Conservation (phyloP, 176 grass and related monocot species). For the Ampelocalamus luodianensis region DNA sequence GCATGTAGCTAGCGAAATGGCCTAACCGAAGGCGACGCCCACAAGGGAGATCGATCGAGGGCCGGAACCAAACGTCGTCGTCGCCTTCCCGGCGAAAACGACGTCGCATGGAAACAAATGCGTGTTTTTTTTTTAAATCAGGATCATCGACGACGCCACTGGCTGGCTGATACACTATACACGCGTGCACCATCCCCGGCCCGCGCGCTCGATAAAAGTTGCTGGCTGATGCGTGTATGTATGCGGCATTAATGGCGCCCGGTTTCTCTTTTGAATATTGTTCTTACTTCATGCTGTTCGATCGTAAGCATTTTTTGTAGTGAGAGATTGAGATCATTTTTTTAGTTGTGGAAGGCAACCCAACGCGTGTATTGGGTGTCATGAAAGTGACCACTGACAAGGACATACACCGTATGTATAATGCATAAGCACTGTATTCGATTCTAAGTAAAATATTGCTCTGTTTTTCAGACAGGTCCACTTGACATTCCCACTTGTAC, state of each 20-base stretch:
- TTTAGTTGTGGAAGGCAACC: not conserved
- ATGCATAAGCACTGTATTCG: conserved; percentile 17
- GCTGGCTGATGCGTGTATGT: not conserved
- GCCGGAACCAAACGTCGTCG: not conserved
- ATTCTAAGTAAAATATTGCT: not conserved
- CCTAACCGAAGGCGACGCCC: not conserved
- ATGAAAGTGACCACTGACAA: conserved; percentile 31
- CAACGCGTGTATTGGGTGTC: conserved; percentile 8
- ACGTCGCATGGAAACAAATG: not conserved
- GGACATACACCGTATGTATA: conserved; percentile 9
- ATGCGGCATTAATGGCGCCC: not conserved
- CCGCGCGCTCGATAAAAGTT: not conserved
- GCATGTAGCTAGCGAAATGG: not conserved
- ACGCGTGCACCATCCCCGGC: not conserved
- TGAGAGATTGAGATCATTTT: not conserved
- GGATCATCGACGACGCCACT: conserved; percentile 5
- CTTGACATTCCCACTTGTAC: not conserved
- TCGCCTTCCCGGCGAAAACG: conserved; percentile 16
- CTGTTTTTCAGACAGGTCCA: not conserved
- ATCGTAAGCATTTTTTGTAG: not conserved
- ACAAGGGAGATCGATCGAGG: not conserved
- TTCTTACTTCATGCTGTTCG: not conserved
- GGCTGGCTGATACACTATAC: too few relatives aligned
- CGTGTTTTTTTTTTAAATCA: not conserved
- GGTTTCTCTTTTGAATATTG: too few relatives aligned